A percentile compares a stretch with the other conserved stretches of the same genome.
These are phyloP conservation scores for Calonectria naviculata DNA, from an alignment of 2,329 filamentous ascomycete genomes.

Conservation along the genomic window DNA sequence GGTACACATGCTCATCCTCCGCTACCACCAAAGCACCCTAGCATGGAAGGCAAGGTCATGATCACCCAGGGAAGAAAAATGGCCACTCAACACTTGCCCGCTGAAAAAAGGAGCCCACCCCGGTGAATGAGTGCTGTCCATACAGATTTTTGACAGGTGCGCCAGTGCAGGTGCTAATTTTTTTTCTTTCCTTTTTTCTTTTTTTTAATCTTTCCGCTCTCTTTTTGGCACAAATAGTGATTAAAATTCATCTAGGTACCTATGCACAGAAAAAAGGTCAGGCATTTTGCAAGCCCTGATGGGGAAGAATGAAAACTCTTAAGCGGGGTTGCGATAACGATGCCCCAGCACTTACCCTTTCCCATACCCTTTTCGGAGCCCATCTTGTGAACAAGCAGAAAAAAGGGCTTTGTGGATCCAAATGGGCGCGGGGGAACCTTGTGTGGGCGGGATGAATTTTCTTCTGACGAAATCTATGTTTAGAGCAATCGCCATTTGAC, in stretches of 20 bases:
- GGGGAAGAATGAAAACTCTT: conserved; percentile 30
- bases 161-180: neutral
- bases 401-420: conserved; percentile 1
- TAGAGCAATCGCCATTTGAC: neutral
- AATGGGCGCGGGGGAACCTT: conserved; percentile 14
- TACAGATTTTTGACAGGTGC: neutral
- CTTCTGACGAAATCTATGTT: neutral
- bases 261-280: neutral
- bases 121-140: neutral
- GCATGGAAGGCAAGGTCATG: neutral
- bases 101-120: neutral
- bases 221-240: neutral
- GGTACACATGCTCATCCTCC: neutral
- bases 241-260: neutral
- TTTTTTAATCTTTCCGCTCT: neutral
- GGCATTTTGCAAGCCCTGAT: neutral
- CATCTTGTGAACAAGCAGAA: neutral
- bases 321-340: conserved; percentile 53
- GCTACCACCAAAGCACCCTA: neutral
- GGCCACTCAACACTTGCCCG: neutral
- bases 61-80: neutral
- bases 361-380: neutral
- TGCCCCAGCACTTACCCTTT: conserved; percentile 42
- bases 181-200: no score
- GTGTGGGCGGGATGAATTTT: conserved; percentile 4